Base-by-base conservation (phyloP, 495 filamentous ascomycete genomes). In the Lophiotrema nucula region DNA sequence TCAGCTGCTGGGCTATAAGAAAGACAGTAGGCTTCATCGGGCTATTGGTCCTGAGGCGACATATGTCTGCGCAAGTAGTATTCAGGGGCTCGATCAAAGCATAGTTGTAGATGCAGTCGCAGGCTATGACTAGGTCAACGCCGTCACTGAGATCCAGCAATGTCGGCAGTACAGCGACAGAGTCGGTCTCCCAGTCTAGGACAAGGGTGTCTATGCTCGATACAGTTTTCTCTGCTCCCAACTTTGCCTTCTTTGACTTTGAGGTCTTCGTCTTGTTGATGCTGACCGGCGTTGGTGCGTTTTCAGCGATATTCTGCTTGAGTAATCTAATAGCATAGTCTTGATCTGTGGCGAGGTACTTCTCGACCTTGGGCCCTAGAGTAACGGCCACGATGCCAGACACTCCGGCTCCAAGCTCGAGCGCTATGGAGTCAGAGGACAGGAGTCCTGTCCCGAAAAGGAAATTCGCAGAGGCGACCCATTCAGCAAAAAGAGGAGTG, bases 361-460 rank as follows among this genome's bases (percentile, higher is more conserved):
- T 76, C 4, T 73, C 54, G 28, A 96, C 75, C 1, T 67, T 71
- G 1, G 83, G 81, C 4, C 83, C 79, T 19, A 95, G 69, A 2
- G 81, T 65, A 35, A 91, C 72, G 13, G 83, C 88, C 38, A 90
- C 78, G 11, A 97, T 76, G 38, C 83, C 87, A 8, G 90, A 88
- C 60, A 92, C 86, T 50, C 93, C 93, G 66, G 87, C 89, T 26
- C 93, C 93, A 2, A 98, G 82, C 66, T 98, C 92, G 51, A 95
- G 71, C 37, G 91, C 77, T 13, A 73, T 74, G 15, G 88, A 85
- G 5, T 74, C 64, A 0, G 74, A 43, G 31, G 74, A 69, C 16
- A 93, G 76, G 38, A 86, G 50, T n/a, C 71, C 70, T 51, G 77
- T 61, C 2, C 70, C 66, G 74, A 85, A 88, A 38, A 97, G 80